These are phyloP conservation scores for Mycena galericulata DNA, from an alignment of 768 basidiomycete genomes.

Conservation along the genomic window DNA sequence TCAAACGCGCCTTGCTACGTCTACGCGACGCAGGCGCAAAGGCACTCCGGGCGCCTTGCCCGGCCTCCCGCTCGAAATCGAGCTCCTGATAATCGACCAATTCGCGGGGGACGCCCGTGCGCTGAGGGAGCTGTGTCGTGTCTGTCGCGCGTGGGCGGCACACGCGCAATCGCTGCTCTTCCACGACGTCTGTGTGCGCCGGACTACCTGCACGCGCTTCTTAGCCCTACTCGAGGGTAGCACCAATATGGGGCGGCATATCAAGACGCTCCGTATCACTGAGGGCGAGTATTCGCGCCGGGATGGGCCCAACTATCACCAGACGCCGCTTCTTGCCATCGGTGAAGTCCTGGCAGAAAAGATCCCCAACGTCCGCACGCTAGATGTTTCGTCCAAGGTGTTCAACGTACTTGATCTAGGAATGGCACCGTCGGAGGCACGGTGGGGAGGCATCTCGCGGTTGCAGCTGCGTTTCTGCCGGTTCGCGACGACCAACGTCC, in stretches of 20 bases:
- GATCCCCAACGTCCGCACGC: slow-evolving; percentile 8
- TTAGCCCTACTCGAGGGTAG: not conserved
- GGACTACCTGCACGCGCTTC: not conserved
- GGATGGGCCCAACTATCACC: not conserved
- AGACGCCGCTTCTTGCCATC: not conserved
- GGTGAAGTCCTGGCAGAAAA: not conserved
- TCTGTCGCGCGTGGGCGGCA: slow-evolving; percentile 25
- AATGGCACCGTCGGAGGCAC: not conserved
- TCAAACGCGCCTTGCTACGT: too few species aligned
- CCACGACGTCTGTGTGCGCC: slow-evolving; percentile 12
- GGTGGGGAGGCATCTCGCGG: not conserved
- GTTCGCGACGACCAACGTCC: not conserved
- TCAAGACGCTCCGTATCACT: not conserved
- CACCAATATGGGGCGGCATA: not conserved
- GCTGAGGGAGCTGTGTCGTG: too few species aligned
- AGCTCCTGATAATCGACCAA: too few species aligned
- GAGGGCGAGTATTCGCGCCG: not conserved
- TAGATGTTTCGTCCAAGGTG: slow-evolving; percentile 1
- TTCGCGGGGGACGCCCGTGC: too few species aligned
- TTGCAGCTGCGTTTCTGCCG: slow-evolving; percentile 17
- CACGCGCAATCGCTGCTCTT: slow-evolving; percentile 24
- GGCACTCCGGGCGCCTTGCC: too few species aligned
- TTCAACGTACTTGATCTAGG: not conserved
- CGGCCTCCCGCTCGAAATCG: too few species aligned
- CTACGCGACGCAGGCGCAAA: too few species aligned